Evolutionary conservation across 805 yeast species (phyloP).

Genomic region (Ogataea glucozyma): DNA sequence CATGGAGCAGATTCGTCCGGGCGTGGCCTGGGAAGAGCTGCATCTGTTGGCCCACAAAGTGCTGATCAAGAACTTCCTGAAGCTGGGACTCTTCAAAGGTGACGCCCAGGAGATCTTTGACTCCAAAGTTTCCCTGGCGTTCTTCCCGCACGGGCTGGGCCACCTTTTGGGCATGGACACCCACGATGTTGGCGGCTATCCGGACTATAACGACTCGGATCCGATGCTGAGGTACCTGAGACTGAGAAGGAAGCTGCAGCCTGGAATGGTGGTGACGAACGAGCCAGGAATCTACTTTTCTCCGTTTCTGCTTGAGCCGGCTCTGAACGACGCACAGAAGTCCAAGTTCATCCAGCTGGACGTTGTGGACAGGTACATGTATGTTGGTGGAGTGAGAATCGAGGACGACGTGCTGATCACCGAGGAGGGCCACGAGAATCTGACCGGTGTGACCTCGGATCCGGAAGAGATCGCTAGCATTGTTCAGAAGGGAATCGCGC

Average conservation of each 20-base stretch:
- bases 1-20: constrained; percentile 75
- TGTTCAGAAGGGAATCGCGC: constrained; percentile 67
- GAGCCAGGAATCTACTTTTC: constrained; percentile 96
- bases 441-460: constrained; percentile 83
- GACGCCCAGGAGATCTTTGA: constrained; percentile 63
- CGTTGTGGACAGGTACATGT: constrained; percentile 74
- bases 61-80: constrained; percentile 66
- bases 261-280: constrained; percentile 86
- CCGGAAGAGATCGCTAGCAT: constrained; percentile 79
- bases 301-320: constrained; percentile 71
- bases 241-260: constrained; percentile 67
- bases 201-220: constrained; percentile 84
- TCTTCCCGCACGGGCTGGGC: constrained; percentile 96
- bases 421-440: constrained; percentile 70
- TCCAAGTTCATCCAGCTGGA: constrained; percentile 60
- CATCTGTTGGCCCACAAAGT: constrained; percentile 80
- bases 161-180: constrained; percentile 94
- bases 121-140: constrained; percentile 70
- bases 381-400: constrained; percentile 95
- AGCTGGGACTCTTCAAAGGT: constrained; percentile 71
- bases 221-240: constrained; percentile 76
- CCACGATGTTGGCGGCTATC: constrained; percentile 90
- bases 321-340: constrained; percentile 51
- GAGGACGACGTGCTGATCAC: constrained; percentile 91
- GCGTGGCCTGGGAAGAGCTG: constrained; percentile 80